A percentile compares a stretch with the other conserved stretches of the same genome.
These are phyloP conservation scores for Ophiostoma perfectum DNA, from an alignment of 2,329 filamentous ascomycete species.

Conservation along the genomic window DNA sequence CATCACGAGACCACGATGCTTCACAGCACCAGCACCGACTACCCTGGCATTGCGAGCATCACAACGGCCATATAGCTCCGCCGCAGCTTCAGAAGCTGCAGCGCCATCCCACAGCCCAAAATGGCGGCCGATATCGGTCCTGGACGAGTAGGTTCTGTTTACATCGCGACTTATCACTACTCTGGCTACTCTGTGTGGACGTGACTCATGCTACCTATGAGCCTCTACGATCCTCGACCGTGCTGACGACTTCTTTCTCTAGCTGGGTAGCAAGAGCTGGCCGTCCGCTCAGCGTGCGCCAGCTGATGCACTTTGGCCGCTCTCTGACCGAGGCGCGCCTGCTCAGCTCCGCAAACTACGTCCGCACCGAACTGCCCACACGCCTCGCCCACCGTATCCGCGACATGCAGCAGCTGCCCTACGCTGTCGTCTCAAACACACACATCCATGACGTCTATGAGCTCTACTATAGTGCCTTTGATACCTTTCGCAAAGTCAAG, in stretches of 20 bases:
- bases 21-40: background rate
- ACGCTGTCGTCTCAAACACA: slow-evolving; percentile 90
- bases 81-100: slow-evolving; percentile 11
- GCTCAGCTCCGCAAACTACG: slow-evolving; percentile 94
- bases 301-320: slow-evolving; percentile 94
- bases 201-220: no score
- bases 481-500: slow-evolving; percentile 74
- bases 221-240: no score
- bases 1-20: background rate
- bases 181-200: background rate
- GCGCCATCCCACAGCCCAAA: slow-evolving; percentile 29
- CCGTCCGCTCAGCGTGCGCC: slow-evolving; percentile 89
- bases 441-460: slow-evolving; percentile 95
- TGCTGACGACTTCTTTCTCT: slow-evolving; percentile 10
- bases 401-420: slow-evolving; percentile 94
- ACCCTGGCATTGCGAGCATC: background rate
- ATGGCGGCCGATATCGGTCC: slow-evolving; percentile 59
- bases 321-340: slow-evolving; percentile 85
- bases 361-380: slow-evolving; percentile 90
- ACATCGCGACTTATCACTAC: background rate
- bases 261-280: slow-evolving; percentile 94
- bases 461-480: slow-evolving; percentile 94
- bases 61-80: slow-evolving; percentile 1
- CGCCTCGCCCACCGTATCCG: slow-evolving; percentile 88
- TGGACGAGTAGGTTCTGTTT: slow-evolving; percentile 53